Conservation (phyloP, 257 asterid species). For the Osmanthus fragrans region DNA sequence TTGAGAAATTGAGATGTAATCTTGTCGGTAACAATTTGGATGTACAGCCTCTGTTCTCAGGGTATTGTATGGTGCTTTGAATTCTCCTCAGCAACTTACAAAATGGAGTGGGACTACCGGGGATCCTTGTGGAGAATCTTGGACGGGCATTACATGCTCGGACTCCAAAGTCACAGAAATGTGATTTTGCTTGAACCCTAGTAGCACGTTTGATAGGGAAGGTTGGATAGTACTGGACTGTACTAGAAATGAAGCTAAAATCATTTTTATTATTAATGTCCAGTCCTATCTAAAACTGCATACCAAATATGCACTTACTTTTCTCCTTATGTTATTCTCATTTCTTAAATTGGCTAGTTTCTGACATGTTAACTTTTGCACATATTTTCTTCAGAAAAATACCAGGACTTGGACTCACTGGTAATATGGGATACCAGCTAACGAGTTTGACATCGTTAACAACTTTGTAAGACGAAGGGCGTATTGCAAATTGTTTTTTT, state of each 20-base stretch:
- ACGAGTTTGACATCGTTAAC: slow-evolving; percentile 62
- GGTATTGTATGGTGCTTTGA: slow-evolving; percentile 56
- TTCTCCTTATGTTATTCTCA: slow-evolving; percentile 5
- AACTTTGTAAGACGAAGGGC: slow-evolving; percentile 57
- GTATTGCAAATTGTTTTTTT: slow-evolving; percentile 14
- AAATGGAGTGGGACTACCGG: slow-evolving; percentile 75
- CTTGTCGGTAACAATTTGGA: slow-evolving; percentile 14
- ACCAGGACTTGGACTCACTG: slow-evolving; percentile 62
- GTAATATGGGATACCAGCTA: slow-evolving; percentile 71
- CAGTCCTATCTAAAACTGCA: neutral
- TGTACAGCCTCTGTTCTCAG: slow-evolving; percentile 61
- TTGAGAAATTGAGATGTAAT: neutral
- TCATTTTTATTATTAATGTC: neutral
- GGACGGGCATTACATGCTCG: slow-evolving; percentile 87
- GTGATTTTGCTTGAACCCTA: slow-evolving; percentile 36
- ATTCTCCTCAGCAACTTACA: slow-evolving; percentile 64
- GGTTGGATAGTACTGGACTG: neutral
- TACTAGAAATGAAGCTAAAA: neutral
- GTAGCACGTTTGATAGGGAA: neutral
- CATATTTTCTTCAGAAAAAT: slow-evolving; percentile 49
- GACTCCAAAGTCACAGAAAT: slow-evolving; percentile 84
- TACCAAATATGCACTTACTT: neutral
- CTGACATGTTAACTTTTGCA: slow-evolving; percentile 21
- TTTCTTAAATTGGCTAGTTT: slow-evolving; percentile 3
- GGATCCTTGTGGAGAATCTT: slow-evolving; percentile 81